Conservation (phyloP, 345 rosid genomes). For the Gynandropsis gynandra region DNA sequence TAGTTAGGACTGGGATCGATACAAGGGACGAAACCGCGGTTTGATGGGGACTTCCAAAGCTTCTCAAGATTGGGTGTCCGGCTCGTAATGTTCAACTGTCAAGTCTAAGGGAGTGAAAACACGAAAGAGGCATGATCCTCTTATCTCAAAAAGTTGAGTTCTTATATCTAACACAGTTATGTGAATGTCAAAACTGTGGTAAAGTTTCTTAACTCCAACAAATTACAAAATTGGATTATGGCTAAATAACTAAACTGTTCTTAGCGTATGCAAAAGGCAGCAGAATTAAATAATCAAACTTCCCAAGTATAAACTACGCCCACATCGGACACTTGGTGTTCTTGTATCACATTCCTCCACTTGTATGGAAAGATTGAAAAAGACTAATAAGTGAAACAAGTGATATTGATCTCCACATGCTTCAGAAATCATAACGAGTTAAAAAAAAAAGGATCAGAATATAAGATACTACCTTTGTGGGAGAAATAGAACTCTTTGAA, state of each 20-base stretch:
- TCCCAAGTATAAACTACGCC: neutral
- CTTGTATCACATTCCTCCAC: neutral
- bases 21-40: conserved; percentile 61
- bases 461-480: conserved; percentile 42
- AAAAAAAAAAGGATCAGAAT: conserved; percentile 4
- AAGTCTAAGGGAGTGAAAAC: conserved; percentile 78
- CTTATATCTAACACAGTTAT: conserved; percentile 4
- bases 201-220: neutral
- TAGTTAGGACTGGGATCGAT: conserved; percentile 44
- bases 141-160: conserved; percentile 15
- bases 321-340: neutral
- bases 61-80: conserved; percentile 34
- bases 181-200: neutral
- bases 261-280: neutral
- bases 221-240: neutral
- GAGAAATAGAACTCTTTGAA: conserved; percentile 36
- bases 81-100: conserved; percentile 63
- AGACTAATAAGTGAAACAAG: neutral
- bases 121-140: conserved; percentile 63
- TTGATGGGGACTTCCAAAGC: conserved; percentile 78
- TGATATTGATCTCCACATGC: neutral
- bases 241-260: neutral
- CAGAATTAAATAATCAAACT: neutral
- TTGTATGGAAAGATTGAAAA: too few species aligned
- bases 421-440: neutral